These are phyloP conservation scores for Lasiodiplodia citricola DNA, from an alignment of 2,329 filamentous ascomycete genomes.

Conservation along the genomic window DNA sequence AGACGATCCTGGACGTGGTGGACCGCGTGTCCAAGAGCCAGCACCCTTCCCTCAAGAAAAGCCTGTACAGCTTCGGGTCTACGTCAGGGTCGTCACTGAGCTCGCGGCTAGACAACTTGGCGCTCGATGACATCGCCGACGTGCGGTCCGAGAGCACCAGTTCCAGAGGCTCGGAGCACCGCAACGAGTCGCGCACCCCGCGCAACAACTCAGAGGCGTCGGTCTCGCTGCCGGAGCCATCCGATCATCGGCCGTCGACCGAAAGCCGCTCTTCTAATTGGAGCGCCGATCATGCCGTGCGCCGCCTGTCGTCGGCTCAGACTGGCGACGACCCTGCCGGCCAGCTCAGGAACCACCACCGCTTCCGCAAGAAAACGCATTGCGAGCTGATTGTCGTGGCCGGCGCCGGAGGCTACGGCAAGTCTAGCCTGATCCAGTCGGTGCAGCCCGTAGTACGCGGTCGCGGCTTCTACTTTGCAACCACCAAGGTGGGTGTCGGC, in stretches of 20 bases:
- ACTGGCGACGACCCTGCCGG: slow-evolving; percentile 18
- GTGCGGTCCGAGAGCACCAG: slow-evolving; percentile 53
- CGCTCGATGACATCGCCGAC: slow-evolving; percentile 52
- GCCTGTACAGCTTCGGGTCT: slow-evolving; percentile 57
- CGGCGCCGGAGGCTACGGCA: slow-evolving; percentile 64
- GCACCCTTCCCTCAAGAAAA: slow-evolving; percentile 43
- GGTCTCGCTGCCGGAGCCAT: slow-evolving; percentile 9
- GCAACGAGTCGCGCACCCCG: slow-evolving; percentile 18
- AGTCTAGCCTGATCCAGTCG: slow-evolving; percentile 64
- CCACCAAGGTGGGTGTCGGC: slow-evolving; percentile 49
- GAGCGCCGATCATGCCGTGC: slow-evolving; percentile 1
- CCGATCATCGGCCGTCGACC: slow-evolving; percentile 20
- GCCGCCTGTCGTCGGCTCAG: slow-evolving; percentile 21
- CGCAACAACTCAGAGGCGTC: slow-evolving; percentile 26
- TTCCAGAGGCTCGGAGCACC: slow-evolving; percentile 58
- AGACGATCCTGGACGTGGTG: slow-evolving; percentile 71
- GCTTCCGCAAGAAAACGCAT: slow-evolving; percentile 49
- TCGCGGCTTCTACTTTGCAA: slow-evolving; percentile 62
- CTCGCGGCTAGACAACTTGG: slow-evolving; percentile 24
- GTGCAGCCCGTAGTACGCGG: slow-evolving; percentile 62
- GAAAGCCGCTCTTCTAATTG: slow-evolving; percentile 21
- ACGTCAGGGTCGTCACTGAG: slow-evolving; percentile 41
- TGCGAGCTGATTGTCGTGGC: slow-evolving; percentile 65
- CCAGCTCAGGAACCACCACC: slow-evolving; percentile 14
- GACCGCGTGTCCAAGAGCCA: slow-evolving; percentile 76